phyloP scores from a whole-genome alignment of 2,329 filamentous ascomycete species.

The Aspergillus pseudoglaucus region DNA sequence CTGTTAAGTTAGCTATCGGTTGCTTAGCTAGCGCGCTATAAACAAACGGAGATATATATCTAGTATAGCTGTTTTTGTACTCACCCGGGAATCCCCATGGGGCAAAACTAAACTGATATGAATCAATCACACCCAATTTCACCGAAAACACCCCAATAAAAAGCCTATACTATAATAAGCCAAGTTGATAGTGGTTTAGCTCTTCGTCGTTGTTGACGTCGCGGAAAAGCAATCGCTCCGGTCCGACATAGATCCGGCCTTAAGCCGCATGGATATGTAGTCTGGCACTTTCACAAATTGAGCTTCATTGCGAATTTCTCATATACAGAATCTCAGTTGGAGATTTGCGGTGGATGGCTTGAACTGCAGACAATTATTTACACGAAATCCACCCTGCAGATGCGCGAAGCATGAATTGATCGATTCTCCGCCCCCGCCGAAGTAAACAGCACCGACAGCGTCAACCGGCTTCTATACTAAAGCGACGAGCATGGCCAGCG shows the following conservation, averaged over 20 bases:
- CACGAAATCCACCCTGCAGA: constrained; percentile 6
- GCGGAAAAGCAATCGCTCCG: constrained; percentile 19
- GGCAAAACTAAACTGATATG: constrained; percentile 1
- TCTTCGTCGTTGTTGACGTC: constrained; percentile 16
- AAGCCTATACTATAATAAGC: not conserved
- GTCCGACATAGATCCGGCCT: constrained; percentile 32
- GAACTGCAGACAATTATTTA: not conserved
- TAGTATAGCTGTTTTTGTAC: constrained; percentile 7
- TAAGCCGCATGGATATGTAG: not conserved
- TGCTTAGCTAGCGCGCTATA: constrained; percentile 4
- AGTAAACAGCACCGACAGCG: constrained; percentile 1
- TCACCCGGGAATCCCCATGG: constrained; percentile 43
- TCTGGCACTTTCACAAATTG: not conserved
- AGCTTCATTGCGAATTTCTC: not conserved
- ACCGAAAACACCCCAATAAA: constrained; percentile 5
- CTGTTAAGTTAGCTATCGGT: constrained; percentile 41
- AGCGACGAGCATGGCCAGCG: constrained; percentile 14
- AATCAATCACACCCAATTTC: not conserved
- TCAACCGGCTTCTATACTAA: not conserved
- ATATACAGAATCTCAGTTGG: not conserved
- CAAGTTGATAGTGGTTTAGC: not conserved
- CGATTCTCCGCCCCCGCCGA: constrained; percentile 8
- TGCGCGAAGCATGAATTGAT: constrained; percentile 1
- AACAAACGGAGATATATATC: constrained; percentile 5
- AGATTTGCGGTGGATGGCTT: not conserved